Evolutionary conservation across 2,329 filamentous ascomycete species (phyloP).

Genomic region (Septoria petroselini): DNA sequence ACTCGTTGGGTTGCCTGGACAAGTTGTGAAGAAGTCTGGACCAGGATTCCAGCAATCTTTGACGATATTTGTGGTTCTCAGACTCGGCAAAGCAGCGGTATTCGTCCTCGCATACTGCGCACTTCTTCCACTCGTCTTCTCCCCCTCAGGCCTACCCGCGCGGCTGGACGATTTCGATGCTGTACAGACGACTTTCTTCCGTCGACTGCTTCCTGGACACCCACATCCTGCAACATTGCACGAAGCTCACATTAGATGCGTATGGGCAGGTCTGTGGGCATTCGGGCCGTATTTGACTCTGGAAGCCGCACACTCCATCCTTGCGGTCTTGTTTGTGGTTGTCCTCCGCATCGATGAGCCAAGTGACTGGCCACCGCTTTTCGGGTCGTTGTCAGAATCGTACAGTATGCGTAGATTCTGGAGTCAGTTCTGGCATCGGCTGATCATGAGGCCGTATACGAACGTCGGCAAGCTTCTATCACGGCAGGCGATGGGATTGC

Average conservation of each 20-base stretch:
- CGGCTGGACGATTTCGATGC: background rate
- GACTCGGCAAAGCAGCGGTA: too few relatives aligned
- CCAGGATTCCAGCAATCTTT: background rate
- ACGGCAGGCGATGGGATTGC: background rate
- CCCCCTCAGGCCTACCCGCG: too few relatives aligned
- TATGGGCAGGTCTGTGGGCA: conserved; percentile 2
- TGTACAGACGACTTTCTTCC: background rate
- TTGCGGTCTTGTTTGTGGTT: conserved; percentile 11
- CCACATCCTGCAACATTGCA: background rate
- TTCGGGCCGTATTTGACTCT: background rate
- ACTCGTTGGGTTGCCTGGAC: background rate
- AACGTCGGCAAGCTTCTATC: background rate
- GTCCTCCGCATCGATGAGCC: conserved; percentile 14
- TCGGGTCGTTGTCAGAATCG: conserved; percentile 4
- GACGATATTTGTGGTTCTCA: too few relatives aligned
- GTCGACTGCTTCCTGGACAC: background rate
- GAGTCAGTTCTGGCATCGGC: conserved; percentile 19
- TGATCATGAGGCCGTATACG: conserved; percentile 3
- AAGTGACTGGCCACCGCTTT: conserved; percentile 20
- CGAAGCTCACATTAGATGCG: background rate
- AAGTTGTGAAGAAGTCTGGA: background rate
- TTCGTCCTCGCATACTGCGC: too few relatives aligned
- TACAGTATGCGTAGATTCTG: conserved; percentile 17
- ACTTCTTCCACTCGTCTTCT: too few relatives aligned
- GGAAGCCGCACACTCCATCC: background rate